These are phyloP conservation scores for Arabis alpina DNA, from an alignment of 345 rosid genomes.

Conservation along the genomic window DNA sequence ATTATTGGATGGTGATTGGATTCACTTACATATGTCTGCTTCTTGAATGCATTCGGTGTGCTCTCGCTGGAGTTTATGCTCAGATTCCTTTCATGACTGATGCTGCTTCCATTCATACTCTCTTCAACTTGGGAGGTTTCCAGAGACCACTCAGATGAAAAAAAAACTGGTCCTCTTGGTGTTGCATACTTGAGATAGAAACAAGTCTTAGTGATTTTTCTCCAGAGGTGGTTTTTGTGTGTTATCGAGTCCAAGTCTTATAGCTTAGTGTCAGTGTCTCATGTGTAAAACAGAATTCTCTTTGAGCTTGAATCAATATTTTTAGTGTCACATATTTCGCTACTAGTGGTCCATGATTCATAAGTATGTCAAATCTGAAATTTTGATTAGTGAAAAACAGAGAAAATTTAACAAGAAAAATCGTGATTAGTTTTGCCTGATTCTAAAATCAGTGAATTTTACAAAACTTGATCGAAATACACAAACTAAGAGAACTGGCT, in stretches of 20 bases:
- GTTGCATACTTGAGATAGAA: slow-evolving; percentile 19
- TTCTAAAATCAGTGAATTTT: neutral
- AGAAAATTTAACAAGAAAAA: neutral
- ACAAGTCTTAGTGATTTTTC: slow-evolving; percentile 7
- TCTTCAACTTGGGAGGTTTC: slow-evolving; percentile 61
- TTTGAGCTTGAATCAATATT: slow-evolving; percentile 4
- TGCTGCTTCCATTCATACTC: slow-evolving; percentile 76
- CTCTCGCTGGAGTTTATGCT: slow-evolving; percentile 68
- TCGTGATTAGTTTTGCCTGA: neutral
- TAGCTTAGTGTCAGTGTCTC: slow-evolving; percentile 25
- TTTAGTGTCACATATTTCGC: neutral
- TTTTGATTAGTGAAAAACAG: neutral
- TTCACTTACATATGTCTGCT: slow-evolving; percentile 56
- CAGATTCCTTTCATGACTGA: slow-evolving; percentile 65
- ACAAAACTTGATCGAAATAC: neutral
- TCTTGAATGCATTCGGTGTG: slow-evolving; percentile 67
- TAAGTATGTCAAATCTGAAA: neutral
- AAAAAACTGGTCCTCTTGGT: neutral
- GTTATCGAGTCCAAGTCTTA: slow-evolving; percentile 18
- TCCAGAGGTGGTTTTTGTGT: slow-evolving; percentile 15
- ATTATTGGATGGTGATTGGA: slow-evolving; percentile 75
- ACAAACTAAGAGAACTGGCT: neutral
- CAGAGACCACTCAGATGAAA: slow-evolving; percentile 50
- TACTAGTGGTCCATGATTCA: slow-evolving; percentile 2
- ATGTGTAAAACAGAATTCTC: slow-evolving; percentile 33